Conservation (phyloP, 306 rosid species). For the Trichosanthes cucumerina region DNA sequence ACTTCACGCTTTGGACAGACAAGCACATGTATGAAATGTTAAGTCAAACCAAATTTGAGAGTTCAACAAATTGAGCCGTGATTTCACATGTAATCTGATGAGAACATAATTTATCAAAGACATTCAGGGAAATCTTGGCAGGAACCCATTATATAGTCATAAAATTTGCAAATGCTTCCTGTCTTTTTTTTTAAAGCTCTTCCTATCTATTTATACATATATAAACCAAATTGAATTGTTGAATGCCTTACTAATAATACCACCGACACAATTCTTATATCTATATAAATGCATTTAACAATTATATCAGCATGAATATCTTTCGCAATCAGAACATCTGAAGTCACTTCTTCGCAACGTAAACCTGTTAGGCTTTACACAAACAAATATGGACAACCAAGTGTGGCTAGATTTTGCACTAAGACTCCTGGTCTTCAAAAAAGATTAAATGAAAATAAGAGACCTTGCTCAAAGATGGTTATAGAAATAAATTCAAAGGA, state of each 20-base stretch:
- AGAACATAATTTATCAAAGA: neutral
- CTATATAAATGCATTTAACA: neutral
- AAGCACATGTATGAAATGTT: conserved; percentile 68
- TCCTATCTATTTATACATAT: neutral
- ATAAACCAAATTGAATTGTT: neutral
- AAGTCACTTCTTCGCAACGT: neutral
- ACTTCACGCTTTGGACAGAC: conserved; percentile 93
- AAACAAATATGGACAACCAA: neutral
- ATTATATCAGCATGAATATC: neutral
- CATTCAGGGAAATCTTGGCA: neutral
- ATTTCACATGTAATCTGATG: neutral
- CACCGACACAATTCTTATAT: neutral
- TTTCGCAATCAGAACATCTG: neutral
- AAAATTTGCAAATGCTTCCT: neutral
- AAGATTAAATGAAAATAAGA: neutral
- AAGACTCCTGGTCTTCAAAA: neutral
- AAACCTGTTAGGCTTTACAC: neutral
- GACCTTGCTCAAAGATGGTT: neutral
- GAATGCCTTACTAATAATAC: neutral
- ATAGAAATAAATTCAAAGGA: neutral
- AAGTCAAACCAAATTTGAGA: conserved; percentile 35
- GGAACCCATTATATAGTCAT: neutral
- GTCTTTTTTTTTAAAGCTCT: no score
- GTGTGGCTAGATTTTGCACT: neutral
- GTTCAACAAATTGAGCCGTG: neutral